Base-by-base conservation (phyloP, 306 rosid species). In the Cicer chorassanicum region DNA sequence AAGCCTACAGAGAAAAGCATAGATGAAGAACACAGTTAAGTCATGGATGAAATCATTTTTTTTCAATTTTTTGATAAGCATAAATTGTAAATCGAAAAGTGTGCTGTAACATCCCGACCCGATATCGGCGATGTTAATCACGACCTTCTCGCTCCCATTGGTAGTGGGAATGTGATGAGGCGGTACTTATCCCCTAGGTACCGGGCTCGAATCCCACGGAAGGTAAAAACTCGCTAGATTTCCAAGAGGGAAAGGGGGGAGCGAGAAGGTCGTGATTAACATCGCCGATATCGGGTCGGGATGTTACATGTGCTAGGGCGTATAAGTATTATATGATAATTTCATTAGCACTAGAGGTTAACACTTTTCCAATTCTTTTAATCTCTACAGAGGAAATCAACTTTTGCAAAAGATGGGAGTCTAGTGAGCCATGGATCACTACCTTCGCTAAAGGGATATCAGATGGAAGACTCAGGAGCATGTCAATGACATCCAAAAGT, bases 371-470 rank as follows among this genome's bases (percentile, higher is more conserved):
- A 57, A 46, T 62, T 13, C 7, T 38, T 29, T 38, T 63, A 19
- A 18, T 53, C 14, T 44, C 38, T 21, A 54, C 16, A 55, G 46
- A 8, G 14, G 11, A 69, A 63, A 69, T 15, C 39, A 69, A 78
- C 38, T 8, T 40, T 48, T 40, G 54, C 1, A 51, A 48, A 61
- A 46, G 61, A 36, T 29, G 44, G 48, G n/a, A 62, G 44, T 53
- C 41, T 54, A 67, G 60, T 38, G 36, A 44, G 74, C 74, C 24
- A 49, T 42, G 16, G 4, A 57, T 41, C 16, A 71, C 69, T 83
- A 93, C 98, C 97, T 94, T 90, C n/a, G 96, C 94, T 19, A 94
- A 77, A 24, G 96, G 89, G 64, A 88, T 84, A 60, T 74, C 65
- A 19, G 81, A 68, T 40, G 98, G 91, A 81, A 87, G 81, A 65